Percentiles rank a stretch among this genome's conserved stretches.
phyloP scores from a whole-genome alignment of 108 stramenopile species.

The Fragilaria crotonensis region DNA sequence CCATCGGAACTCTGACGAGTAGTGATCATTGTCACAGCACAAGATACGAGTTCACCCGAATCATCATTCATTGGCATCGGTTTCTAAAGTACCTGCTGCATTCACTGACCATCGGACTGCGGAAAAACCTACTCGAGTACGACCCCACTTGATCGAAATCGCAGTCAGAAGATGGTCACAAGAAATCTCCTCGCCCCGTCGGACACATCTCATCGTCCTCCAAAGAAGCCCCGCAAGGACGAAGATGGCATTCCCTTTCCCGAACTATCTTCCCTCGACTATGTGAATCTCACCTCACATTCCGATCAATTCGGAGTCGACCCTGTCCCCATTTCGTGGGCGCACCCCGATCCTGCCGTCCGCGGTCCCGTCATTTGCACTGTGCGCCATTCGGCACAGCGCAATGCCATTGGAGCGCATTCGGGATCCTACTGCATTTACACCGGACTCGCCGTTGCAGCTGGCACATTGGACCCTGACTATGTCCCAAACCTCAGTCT shows the following conservation, averaged over 20 bases:
- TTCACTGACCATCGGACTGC: no score
- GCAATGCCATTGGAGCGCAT: constrained; percentile 99
- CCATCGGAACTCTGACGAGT: no score
- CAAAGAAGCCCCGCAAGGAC: not conserved
- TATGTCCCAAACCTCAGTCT: constrained; percentile 88
- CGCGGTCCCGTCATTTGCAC: constrained; percentile 95
- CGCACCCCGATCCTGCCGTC: constrained; percentile 75
- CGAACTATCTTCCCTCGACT: constrained; percentile 57
- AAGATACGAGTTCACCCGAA: no score
- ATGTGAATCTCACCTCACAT: constrained; percentile 86
- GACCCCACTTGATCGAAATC: no score
- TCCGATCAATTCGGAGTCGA: constrained; percentile 86
- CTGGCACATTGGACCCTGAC: constrained; percentile 89
- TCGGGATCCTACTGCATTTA: constrained; percentile 95
- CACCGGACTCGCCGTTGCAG: constrained; percentile 94
- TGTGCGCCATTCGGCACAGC: constrained; percentile 80
- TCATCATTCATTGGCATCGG: no score
- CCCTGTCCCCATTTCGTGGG: constrained; percentile 90
- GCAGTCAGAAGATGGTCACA: no score
- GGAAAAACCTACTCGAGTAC: no score
- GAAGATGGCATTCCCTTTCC: constrained; percentile 26
- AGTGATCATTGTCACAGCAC: no score
- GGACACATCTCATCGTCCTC: not conserved
- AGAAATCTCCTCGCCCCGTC: not conserved
- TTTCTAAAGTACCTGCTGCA: no score